Percentiles rank a stretch among this genome's conserved stretches.
phyloP scores from a whole-genome alignment of 192 early-diverging fungal genomes.

The Spizellomyces sp. region DNA sequence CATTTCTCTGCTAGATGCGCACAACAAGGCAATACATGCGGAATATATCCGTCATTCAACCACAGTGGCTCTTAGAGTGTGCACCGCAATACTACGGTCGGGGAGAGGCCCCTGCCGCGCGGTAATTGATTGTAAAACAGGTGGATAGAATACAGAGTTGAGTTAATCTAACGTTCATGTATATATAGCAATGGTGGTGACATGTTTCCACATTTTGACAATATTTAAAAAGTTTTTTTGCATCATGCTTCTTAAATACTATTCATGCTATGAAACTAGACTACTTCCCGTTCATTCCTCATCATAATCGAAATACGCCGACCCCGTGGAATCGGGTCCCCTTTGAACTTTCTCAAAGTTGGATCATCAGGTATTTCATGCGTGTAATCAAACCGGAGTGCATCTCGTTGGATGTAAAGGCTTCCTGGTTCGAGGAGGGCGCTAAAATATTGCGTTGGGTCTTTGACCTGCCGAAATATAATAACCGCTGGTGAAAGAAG shows the following conservation, averaged over 20 bases:
- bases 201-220: background rate
- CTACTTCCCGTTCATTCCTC: constrained; percentile 45
- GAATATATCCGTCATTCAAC: constrained; percentile 77
- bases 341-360: constrained; percentile 54
- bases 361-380: constrained; percentile 72
- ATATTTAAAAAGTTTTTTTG: no score
- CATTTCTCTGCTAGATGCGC: constrained; percentile 51
- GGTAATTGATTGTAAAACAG: background rate
- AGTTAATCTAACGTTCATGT: background rate
- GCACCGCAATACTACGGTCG: constrained; percentile 71
- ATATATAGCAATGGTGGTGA: background rate
- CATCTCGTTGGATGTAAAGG: constrained; percentile 75
- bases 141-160: background rate
- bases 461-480: constrained; percentile 65
- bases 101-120: background rate
- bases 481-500: constrained; percentile 73
- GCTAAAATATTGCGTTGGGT: constrained; percentile 59
- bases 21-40: constrained; percentile 90
- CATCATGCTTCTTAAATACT: no score
- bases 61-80: constrained; percentile 77
- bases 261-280: background rate
- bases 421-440: constrained; percentile 65
- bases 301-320: constrained; percentile 78
- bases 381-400: constrained; percentile 74
- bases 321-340: constrained; percentile 50